These are phyloP conservation scores for Collybia mongolica DNA, from an alignment of 768 basidiomycete species.

Conservation along the genomic window DNA sequence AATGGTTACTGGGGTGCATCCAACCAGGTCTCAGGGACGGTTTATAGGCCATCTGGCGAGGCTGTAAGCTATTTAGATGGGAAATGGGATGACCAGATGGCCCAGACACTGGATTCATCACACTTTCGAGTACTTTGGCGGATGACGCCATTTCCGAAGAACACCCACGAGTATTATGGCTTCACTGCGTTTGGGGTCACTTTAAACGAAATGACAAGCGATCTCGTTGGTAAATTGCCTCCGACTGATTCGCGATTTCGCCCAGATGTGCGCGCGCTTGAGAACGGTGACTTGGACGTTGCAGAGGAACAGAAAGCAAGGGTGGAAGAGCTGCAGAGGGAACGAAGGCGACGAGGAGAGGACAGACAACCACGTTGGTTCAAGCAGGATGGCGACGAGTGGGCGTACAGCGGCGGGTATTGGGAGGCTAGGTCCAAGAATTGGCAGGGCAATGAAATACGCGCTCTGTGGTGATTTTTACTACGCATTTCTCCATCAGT, in stretches of 20 bases:
- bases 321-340: conserved; percentile 76
- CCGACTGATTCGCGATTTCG: conserved; percentile 81
- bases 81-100: conserved; percentile 85
- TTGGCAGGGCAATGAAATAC: conserved; percentile 53
- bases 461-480: conserved; percentile 60
- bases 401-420: conserved; percentile 77
- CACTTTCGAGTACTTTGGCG: conserved; percentile 81
- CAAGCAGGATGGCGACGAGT: conserved; percentile 64
- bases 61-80: conserved; percentile 71
- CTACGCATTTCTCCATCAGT: background rate
- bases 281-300: conserved; percentile 67
- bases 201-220: conserved; percentile 75
- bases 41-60: conserved; percentile 53
- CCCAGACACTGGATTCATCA: conserved; percentile 63
- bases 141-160: conserved; percentile 68
- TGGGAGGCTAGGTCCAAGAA: conserved; percentile 72
- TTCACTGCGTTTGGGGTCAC: conserved; percentile 80
- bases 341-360: conserved; percentile 58
- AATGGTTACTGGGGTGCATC: conserved; percentile 80
- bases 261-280: conserved; percentile 81
- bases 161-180: conserved; percentile 73
- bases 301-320: conserved; percentile 74
- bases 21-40: conserved; percentile 66
- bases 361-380: conserved; percentile 77
- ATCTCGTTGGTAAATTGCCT: conserved; percentile 63